phyloP scores from a whole-genome alignment of 2,329 filamentous ascomycete genomes.

The Alternaria conjuncta region DNA sequence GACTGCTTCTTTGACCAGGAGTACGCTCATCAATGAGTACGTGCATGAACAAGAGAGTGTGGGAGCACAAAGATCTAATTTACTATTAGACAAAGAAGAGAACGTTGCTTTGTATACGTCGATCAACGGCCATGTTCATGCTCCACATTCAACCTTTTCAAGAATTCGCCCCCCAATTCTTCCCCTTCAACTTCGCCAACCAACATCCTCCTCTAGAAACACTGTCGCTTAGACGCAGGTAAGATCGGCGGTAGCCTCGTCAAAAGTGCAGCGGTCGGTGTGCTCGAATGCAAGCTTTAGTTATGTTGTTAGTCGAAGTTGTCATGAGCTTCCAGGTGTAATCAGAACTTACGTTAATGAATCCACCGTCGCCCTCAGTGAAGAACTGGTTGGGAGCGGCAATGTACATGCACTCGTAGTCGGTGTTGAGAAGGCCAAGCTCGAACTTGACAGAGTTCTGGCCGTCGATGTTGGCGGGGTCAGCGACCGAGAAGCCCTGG shows the following conservation, averaged over 20 bases:
- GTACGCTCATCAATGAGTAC: neutral
- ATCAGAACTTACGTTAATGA: neutral
- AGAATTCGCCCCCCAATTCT: neutral
- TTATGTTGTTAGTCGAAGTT: neutral
- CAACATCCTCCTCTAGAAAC: neutral
- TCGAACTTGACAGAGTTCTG: slow-evolving; percentile 7
- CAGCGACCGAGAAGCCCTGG: slow-evolving; percentile 2
- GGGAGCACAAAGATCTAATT: neutral
- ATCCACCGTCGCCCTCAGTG: slow-evolving; percentile 8
- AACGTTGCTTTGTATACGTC: neutral
- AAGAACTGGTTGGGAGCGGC: slow-evolving; percentile 10
- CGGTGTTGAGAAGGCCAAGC: slow-evolving; percentile 12
- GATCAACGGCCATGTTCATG: neutral
- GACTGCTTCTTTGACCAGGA: neutral
- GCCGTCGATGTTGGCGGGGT: slow-evolving; percentile 4
- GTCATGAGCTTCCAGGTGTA: neutral
- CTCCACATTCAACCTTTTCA: neutral
- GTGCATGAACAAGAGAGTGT: neutral
- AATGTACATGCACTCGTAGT: slow-evolving; percentile 16
- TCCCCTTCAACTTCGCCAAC: accelerated
- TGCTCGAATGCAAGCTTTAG: slow-evolving; percentile 4
- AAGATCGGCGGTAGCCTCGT: slow-evolving; percentile 10
- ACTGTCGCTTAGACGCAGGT: slow-evolving; percentile 4
- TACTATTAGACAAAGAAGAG: neutral
- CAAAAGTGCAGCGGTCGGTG: slow-evolving; percentile 7